Conservation (phyloP, 495 filamentous ascomycete species). For the Penicillium paradoxum region DNA sequence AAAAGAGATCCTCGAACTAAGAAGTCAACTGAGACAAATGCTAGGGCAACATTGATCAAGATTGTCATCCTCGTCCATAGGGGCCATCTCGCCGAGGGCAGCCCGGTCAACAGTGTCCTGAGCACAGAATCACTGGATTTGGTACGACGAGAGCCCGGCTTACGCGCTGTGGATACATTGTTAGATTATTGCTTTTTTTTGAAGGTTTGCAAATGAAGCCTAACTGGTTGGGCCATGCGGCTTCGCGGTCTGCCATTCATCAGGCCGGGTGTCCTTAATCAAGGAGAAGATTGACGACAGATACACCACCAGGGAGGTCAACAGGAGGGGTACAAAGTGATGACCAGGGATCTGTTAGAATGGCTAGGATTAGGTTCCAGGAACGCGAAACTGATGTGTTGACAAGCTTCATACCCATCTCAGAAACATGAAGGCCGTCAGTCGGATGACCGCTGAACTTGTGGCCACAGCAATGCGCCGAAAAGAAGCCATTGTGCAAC, state of each 20-base stretch:
- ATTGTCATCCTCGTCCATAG: conserved; percentile 59
- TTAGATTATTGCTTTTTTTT: background rate
- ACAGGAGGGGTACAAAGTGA: conserved; percentile 59
- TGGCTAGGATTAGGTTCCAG: conserved; percentile 4
- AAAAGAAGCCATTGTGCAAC: conserved; percentile 25
- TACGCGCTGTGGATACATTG: background rate
- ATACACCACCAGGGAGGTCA: conserved; percentile 69
- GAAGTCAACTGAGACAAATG: conserved; percentile 66
- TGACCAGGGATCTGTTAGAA: conserved; percentile 55
- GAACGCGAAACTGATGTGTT: no score
- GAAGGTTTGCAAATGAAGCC: background rate
- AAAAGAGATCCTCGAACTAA: conserved; percentile 63
- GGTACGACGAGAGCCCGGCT: background rate
- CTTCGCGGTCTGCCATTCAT: conserved; percentile 3
- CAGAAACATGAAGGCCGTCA: conserved; percentile 67
- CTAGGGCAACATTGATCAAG: conserved; percentile 61
- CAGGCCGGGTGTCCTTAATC: background rate
- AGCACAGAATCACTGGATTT: conserved; percentile 34
- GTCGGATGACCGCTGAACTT: conserved; percentile 59
- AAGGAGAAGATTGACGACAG: conserved; percentile 56
- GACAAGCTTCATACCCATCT: conserved; percentile 64
- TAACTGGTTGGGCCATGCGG: conserved; percentile 1
- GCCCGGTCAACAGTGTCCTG: conserved; percentile 67
- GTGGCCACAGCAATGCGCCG: conserved; percentile 27
- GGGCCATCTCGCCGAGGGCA: conserved; percentile 55